Evolutionary conservation across 805 yeast species (phyloP).

Genomic region (Jamesozyma gamospora): DNA sequence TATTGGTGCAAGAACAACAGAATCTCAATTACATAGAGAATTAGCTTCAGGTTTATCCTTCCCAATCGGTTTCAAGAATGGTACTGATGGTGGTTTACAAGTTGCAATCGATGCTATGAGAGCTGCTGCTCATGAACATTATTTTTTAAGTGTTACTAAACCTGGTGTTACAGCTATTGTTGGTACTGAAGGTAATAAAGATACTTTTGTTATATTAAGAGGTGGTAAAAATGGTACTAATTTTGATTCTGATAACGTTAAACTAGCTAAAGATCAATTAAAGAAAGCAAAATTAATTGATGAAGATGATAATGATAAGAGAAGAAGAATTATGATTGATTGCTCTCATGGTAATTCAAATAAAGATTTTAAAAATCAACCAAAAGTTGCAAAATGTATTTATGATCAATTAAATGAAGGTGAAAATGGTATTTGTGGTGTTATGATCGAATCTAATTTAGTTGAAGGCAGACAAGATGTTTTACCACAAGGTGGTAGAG

Average conservation of each 20-base stretch:
- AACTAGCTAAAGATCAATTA: conserved; percentile 60
- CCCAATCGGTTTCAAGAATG: conserved; percentile 98
- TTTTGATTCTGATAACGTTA: conserved; percentile 70
- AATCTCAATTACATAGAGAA: conserved; percentile 95
- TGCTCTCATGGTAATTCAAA: conserved; percentile 96
- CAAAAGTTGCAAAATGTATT: conserved; percentile 75
- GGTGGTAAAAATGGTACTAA: conserved; percentile 95
- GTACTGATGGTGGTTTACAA: conserved; percentile 89
- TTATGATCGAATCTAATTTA: conserved; percentile 91
- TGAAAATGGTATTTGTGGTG: conserved; percentile 73
- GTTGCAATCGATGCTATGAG: conserved; percentile 91
- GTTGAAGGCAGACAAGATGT: conserved; percentile 85
- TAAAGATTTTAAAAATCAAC: conserved; percentile 92
- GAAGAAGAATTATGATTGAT: conserved; percentile 73
- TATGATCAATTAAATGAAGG: conserved; percentile 77
- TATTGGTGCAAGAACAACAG: conserved; percentile 98
- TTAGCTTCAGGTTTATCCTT: conserved; percentile 95
- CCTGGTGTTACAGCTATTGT: conserved; percentile 96
- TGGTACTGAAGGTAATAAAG: conserved; percentile 88
- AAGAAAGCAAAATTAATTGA: conserved; percentile 53
- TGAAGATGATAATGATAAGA: conserved; percentile 42
- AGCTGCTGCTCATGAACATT: conserved; percentile 88
- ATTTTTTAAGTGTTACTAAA: conserved; percentile 94
- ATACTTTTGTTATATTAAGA: conserved; percentile 88
- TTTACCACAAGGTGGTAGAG: conserved; percentile 51